Conservation (phyloP, 75 land plant genomes). For the Cupressus sempervirens region DNA sequence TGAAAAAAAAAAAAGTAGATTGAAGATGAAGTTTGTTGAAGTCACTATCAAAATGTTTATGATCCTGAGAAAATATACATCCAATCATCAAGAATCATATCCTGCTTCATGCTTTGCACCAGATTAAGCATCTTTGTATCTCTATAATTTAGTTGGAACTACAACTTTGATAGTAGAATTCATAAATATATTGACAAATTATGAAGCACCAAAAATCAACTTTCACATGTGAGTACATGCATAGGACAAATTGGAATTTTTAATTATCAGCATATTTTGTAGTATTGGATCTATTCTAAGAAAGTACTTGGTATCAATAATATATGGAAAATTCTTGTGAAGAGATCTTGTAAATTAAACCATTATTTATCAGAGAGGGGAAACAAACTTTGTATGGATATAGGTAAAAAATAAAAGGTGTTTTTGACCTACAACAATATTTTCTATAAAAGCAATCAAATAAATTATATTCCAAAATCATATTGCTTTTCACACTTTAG, state of each 20-base stretch:
- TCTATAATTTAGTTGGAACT: constrained; percentile 42
- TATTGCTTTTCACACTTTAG: constrained; percentile 50
- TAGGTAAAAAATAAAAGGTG: constrained; percentile 81
- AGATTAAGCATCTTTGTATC: constrained; percentile 52
- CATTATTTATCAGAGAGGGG: constrained; percentile 56
- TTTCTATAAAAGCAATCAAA: constrained; percentile 56
- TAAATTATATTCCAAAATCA: constrained; percentile 92
- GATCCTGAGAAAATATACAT: constrained; percentile 78
- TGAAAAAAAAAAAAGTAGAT: constrained; percentile 19
- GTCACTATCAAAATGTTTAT: constrained; percentile 61
- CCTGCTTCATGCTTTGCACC: constrained; percentile 95
- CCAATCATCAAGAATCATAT: constrained; percentile 98
- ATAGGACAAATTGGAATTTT: constrained; percentile 64
- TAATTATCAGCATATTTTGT: constrained; percentile 37
- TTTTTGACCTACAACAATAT: constrained; percentile 87
- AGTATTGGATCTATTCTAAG: constrained; percentile 38
- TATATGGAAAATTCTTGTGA: constrained; percentile 59
- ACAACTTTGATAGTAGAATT: constrained; percentile 37
- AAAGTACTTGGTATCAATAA: constrained; percentile 88
- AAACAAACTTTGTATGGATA: constrained; percentile 70
- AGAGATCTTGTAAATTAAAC: constrained; percentile 54
- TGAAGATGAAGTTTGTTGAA: constrained; percentile 17
- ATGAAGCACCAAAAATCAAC: constrained; percentile 23
- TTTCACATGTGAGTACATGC: constrained; percentile 62
- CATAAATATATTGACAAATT: neutral